Evolutionary conservation across 2,329 filamentous ascomycete species (phyloP).

Genomic region (Alternaria arborescens): DNA sequence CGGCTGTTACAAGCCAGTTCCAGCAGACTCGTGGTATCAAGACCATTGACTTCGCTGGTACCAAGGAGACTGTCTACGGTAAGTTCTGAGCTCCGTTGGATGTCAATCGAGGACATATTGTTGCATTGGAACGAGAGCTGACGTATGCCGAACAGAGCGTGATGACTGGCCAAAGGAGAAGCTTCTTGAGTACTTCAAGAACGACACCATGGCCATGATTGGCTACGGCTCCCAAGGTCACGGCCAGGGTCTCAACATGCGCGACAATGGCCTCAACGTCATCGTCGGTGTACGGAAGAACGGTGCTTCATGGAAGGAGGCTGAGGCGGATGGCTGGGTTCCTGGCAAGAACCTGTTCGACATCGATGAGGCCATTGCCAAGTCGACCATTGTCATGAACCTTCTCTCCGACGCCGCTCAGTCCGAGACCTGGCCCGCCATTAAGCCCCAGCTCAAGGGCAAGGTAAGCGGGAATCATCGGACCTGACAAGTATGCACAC

Average conservation of each 20-base stretch:
- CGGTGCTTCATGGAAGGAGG: constrained; percentile 98
- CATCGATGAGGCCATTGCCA: constrained; percentile 92
- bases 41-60: constrained; percentile 98
- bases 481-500: constrained; percentile 29
- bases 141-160: constrained; percentile 71
- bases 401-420: constrained; percentile 96
- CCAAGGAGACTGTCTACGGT: constrained; percentile 95
- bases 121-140: constrained; percentile 32
- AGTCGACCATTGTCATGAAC: constrained; percentile 98
- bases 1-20: constrained; percentile 58
- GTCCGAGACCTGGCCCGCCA: constrained; percentile 96
- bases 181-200: constrained; percentile 99
- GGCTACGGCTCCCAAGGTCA: constrained; percentile 98
- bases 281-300: constrained; percentile 99
- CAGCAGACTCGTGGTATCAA: constrained; percentile 88
- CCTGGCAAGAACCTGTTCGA: constrained; percentile 99
- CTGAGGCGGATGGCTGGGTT: constrained; percentile 95
- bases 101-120: constrained; percentile 1
- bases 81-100: constrained; percentile 44
- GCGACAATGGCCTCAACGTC: constrained; percentile 99
- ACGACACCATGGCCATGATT: constrained; percentile 98
- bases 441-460: constrained; percentile 99
- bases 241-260: constrained; percentile 98
- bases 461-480: constrained; percentile 69
- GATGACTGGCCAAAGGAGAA: constrained; percentile 98